Evolutionary conservation across 352 stramenopile genomes (phyloP).

Genomic region (Globisporangium paddicum): DNA sequence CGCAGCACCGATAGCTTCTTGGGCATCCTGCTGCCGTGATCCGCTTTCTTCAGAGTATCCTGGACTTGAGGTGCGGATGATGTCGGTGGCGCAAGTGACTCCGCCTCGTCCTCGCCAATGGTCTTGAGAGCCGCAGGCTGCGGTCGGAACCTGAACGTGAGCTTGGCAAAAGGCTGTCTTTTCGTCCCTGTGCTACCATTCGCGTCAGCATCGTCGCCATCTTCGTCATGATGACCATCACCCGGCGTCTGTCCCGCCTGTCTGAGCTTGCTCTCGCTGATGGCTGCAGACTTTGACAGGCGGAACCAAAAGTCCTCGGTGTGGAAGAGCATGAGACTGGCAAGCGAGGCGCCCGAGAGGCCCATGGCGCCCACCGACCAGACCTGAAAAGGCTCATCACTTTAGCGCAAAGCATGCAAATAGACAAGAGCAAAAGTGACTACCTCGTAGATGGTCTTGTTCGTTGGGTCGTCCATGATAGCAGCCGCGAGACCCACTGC

Average conservation of each 20-base stretch:
- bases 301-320: constrained; percentile 51
- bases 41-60: background rate
- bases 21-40: background rate
- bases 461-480: constrained; percentile 34
- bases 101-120: background rate
- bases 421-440: background rate
- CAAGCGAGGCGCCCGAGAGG: constrained; percentile 30
- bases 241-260: background rate
- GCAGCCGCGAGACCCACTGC: constrained; percentile 28
- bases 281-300: constrained; percentile 9
- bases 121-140: background rate
- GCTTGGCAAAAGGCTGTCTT: background rate
- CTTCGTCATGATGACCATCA: background rate
- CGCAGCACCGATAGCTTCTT: constrained; percentile 1
- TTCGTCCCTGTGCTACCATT: background rate
- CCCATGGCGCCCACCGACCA: constrained; percentile 58
- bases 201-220: too few relatives aligned
- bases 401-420: background rate
- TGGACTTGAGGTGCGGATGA: background rate
- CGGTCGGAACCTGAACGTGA: background rate
- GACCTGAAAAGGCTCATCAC: constrained; percentile 17
- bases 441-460: constrained; percentile 44
- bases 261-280: background rate
- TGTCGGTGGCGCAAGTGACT: background rate
- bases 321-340: constrained; percentile 39